Evolutionary conservation across 2,329 filamentous ascomycete genomes (phyloP), one percentile per base, ranked within the genome.

Genomic region (Aspergillus tanneri): DNA sequence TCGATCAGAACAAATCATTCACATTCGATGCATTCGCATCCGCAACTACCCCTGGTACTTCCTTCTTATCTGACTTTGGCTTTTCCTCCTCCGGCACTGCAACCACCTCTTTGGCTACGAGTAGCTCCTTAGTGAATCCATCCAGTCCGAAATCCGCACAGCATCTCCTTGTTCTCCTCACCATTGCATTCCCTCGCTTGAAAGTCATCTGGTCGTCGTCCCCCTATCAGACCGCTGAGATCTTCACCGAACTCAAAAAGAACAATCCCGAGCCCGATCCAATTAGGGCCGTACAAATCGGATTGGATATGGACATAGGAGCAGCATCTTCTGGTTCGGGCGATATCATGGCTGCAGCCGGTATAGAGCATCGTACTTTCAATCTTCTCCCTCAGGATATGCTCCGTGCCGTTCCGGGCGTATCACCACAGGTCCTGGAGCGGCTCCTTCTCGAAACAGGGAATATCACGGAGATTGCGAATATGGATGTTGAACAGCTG

Each of bases 1-100:
- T 99, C 68, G 91, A 96, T 67, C 88, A 95, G 66, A 92, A 95
- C 74, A 96, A 95, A 69, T 92, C 89, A 3, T 99, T 99, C 70
- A 97, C 91, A 0, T 84, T 99, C 12, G 93, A 92, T 67, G 87
- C 87, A 0, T 73, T 73, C 54, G 61, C 67, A 3, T 69, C 68
- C 22, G 58, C 66, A 23, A 61, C 67, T 80, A 63, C 65, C 38
- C 59, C 70, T 22, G 62, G 64, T 47, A 60, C 70, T 39, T 63
- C 58, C 6, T 70, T 69, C 55, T 63, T 75, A 51, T 69, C 69
- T 18, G 67, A 90, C 60, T 85, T 85, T 40, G 85, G 66, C 16
- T 70, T 71, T 49, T 68, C 68, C 3, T 66, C 67, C 14, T 62
- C 67, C n/a, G 65, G 65, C 16, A 55, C 60, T 43, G 54, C 57